A percentile compares a stretch with the other conserved stretches of the same genome.
Evolutionary conservation across 2,329 filamentous ascomycete species (phyloP).

Genomic region (Dichotomopilus funicola): DNA sequence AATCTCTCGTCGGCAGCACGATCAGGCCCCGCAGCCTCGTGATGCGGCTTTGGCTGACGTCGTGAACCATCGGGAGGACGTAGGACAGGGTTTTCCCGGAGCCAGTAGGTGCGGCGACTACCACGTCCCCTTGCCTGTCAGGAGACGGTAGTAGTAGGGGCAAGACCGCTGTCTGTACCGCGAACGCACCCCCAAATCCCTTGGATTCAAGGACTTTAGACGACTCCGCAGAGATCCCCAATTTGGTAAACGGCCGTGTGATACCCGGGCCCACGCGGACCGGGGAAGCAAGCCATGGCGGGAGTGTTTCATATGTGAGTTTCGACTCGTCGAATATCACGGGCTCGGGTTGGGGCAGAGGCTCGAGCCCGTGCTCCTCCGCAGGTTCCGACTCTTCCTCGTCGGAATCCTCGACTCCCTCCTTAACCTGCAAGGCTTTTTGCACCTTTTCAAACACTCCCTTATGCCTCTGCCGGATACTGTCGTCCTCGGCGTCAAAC

Average conservation of each 20-base stretch:
- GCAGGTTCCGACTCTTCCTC: slow-evolving; percentile 23
- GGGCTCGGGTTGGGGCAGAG: slow-evolving; percentile 70
- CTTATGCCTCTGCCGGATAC: slow-evolving; percentile 37
- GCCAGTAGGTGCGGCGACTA: slow-evolving; percentile 87
- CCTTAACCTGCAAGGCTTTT: slow-evolving; percentile 44
- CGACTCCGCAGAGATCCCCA: slow-evolving; percentile 57
- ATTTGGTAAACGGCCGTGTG: slow-evolving; percentile 52
- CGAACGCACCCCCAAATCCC: slow-evolving; percentile 65
- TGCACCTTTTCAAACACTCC: slow-evolving; percentile 48
- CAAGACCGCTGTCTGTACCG: slow-evolving; percentile 72
- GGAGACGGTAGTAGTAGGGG: slow-evolving; percentile 68
- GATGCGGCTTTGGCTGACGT: slow-evolving; percentile 57
- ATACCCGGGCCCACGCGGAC: slow-evolving; percentile 59
- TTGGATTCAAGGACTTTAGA: slow-evolving; percentile 59
- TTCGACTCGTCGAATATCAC: slow-evolving; percentile 49
- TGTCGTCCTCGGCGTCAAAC: slow-evolving; percentile 22
- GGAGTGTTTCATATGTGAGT: slow-evolving; percentile 70
- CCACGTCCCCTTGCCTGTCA: slow-evolving; percentile 65
- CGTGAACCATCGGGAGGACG: slow-evolving; percentile 74
- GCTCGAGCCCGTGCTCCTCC: slow-evolving; percentile 62
- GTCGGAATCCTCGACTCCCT: slow-evolving; percentile 28
- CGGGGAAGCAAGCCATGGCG: slow-evolving; percentile 72
- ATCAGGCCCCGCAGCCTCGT: slow-evolving; percentile 72
- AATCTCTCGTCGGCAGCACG: slow-evolving; percentile 82
- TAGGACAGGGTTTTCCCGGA: slow-evolving; percentile 95